Conservation (phyloP, 2,329 filamentous ascomycete genomes). For the Talaromyces sp. region DNA sequence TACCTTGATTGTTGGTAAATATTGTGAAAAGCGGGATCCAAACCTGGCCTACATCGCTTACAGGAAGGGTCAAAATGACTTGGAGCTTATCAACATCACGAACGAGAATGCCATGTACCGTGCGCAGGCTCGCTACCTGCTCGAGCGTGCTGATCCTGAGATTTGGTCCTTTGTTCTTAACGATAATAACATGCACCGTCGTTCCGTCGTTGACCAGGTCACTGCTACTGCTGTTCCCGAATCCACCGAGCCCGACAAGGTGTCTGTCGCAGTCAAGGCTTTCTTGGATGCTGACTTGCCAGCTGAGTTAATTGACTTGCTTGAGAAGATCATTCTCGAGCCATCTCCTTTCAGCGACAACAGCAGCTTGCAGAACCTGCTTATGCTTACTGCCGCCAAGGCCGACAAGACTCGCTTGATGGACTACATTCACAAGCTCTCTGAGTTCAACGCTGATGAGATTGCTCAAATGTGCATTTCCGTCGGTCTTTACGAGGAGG, state of each 20-base stretch:
- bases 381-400: constrained; percentile 94
- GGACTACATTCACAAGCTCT: constrained; percentile 90
- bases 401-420: constrained; percentile 92
- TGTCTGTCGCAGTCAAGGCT: constrained; percentile 86
- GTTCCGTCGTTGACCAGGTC: constrained; percentile 92
- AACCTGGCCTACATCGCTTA: constrained; percentile 94
- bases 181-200: constrained; percentile 90
- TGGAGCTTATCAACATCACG: constrained; percentile 95
- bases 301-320: constrained; percentile 87
- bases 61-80: constrained; percentile 91
- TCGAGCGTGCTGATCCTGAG: constrained; percentile 83
- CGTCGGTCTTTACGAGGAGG: constrained; percentile 91
- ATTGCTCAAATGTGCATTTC: constrained; percentile 91
- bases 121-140: constrained; percentile 88
- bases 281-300: constrained; percentile 90
- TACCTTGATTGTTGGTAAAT: constrained; percentile 85
- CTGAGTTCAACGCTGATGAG: constrained; percentile 84
- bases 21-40: constrained; percentile 97
- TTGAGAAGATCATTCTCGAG: constrained; percentile 99
- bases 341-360: constrained; percentile 99
- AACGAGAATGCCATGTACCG: constrained; percentile 99
- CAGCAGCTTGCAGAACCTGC: constrained; percentile 87
- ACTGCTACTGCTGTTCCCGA: constrained; percentile 92
- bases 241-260: constrained; percentile 86
- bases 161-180: constrained; percentile 94